Conservation (phyloP, 306 rosid species). For the Trifolium dubium region DNA sequence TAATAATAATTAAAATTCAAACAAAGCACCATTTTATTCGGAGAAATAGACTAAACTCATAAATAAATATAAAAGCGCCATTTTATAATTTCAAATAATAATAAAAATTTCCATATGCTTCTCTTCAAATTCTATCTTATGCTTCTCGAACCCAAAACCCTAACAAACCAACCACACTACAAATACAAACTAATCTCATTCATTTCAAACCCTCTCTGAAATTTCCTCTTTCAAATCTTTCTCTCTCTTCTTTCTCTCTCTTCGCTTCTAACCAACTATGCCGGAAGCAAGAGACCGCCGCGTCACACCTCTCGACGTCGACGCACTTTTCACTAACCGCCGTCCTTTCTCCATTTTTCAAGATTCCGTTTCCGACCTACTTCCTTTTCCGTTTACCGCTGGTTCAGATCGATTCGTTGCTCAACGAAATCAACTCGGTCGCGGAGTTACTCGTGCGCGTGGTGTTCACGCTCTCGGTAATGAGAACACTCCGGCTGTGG, state of each 20-base stretch:
- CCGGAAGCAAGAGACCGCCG: slow-evolving; percentile 73
- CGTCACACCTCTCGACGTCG: slow-evolving; percentile 49
- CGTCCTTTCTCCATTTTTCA: slow-evolving; percentile 39
- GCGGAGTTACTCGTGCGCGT: slow-evolving; percentile 41
- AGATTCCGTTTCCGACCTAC: background rate
- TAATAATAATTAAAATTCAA: background rate
- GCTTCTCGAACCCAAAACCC: slow-evolving; percentile 26
- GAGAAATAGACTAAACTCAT: background rate
- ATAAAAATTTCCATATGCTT: slow-evolving; percentile 34
- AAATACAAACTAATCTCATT: background rate
- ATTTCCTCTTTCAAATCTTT: background rate
- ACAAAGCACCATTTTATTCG: background rate
- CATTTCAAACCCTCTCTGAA: background rate
- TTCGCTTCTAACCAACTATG: slow-evolving; percentile 40
- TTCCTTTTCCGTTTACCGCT: background rate
- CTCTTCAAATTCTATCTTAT: background rate
- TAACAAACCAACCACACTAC: background rate
- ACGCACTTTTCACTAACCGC: slow-evolving; percentile 44
- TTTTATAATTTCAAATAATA: slow-evolving; percentile 45
- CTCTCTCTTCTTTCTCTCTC: background rate
- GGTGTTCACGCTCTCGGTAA: slow-evolving; percentile 6
- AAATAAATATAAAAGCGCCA: slow-evolving; percentile 44
- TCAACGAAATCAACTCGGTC: slow-evolving; percentile 32
- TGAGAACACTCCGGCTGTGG: slow-evolving; percentile 44
- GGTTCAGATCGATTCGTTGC: slow-evolving; percentile 41